Evolutionary conservation across 345 rosid genomes (phyloP), one percentile per base, ranked within the genome.

Genomic region (Rhizophora mangle): DNA sequence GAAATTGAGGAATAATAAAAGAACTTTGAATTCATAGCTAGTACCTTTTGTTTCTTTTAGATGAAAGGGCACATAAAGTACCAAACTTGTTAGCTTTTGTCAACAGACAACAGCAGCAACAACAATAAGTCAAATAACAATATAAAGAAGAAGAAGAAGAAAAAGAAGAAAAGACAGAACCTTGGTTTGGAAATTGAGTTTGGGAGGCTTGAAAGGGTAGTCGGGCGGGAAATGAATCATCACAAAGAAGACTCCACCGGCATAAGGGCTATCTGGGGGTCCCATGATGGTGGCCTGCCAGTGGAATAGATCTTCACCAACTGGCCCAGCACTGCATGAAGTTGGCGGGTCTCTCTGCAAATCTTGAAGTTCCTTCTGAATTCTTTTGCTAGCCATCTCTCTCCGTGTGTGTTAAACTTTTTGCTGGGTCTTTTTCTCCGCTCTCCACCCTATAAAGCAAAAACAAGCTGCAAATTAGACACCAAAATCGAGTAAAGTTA

Each of bases 211-310:
- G 54, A 72, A 72, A 0, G 76, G 76, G 59, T 72, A 72, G 60
- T 72, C 76, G 0, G 70, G 58, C 1, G 76, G 76, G 60, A 72
- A 72, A 51, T 60, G 76, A 64, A 72, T 72, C 65, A 34, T 65
- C 55, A 72, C 62, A 46, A 72, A 72, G 70, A 72, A 72, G 6
- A 72, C 66, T 46, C 71, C 76, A 32, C 76, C 76, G 6, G 76
- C 64, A 31, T 72, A 72, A 1, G 76, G 76, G 60, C 76, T 72
- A 32, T 72, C 76, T 0, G 60, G 5, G 1, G 76, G 76, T 31
- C 76, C 76, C 70, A 72, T 65, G 34, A 72, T 65, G 51, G 70
- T 72, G 69, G 76, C 76, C 32, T 72, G 76, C 76, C 76, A 72
- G 52, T 72, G 70, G 70, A 72, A 65, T n/a, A 72, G 71, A 49